A percentile compares a stretch with the other conserved stretches of the same genome.
Conservation (phyloP, 495 filamentous ascomycete genomes). For the Trichoderma erinaceum region DNA sequence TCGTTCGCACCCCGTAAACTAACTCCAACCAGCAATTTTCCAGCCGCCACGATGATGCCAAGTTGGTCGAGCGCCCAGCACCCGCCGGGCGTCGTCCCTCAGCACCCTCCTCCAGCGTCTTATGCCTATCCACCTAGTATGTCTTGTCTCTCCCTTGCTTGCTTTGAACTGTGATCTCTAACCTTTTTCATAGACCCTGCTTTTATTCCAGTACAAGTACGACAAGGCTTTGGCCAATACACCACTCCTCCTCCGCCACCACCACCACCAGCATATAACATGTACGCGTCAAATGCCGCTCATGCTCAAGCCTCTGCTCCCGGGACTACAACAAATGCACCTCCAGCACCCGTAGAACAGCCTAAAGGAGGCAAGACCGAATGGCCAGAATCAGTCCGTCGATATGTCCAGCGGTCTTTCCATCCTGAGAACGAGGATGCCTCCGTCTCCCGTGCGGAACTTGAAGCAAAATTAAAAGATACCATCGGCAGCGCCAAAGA, state of each 20-base stretch:
- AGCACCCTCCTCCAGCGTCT: constrained; percentile 23
- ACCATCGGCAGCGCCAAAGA: constrained; percentile 78
- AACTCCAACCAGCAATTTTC: not conserved
- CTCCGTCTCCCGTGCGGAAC: constrained; percentile 59
- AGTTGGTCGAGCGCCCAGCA: constrained; percentile 29
- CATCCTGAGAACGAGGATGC: constrained; percentile 59
- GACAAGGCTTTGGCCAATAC: constrained; percentile 39
- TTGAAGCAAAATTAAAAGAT: constrained; percentile 77
- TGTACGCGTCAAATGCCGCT: constrained; percentile 19
- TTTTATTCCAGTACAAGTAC: constrained; percentile 47
- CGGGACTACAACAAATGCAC: constrained; percentile 21
- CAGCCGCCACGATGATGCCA: constrained; percentile 26
- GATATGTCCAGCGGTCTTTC: constrained; percentile 81
- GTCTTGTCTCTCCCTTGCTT: constrained; percentile 16
- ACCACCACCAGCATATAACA: constrained; percentile 26
- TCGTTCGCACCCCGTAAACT: not conserved
- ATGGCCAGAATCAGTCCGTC: constrained; percentile 69
- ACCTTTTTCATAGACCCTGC: constrained; percentile 31
- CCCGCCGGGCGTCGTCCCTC: constrained; percentile 27
- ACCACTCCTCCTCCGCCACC: constrained; percentile 25
- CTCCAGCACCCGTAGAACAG: constrained; percentile 23
- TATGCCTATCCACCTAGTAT: constrained; percentile 30
- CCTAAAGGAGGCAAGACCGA: constrained; percentile 54
- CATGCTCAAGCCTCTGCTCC: constrained; percentile 19
- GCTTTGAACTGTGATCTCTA: not conserved